Base-by-base conservation (phyloP, 129 eudicot species). In the Artemisia annua region DNA sequence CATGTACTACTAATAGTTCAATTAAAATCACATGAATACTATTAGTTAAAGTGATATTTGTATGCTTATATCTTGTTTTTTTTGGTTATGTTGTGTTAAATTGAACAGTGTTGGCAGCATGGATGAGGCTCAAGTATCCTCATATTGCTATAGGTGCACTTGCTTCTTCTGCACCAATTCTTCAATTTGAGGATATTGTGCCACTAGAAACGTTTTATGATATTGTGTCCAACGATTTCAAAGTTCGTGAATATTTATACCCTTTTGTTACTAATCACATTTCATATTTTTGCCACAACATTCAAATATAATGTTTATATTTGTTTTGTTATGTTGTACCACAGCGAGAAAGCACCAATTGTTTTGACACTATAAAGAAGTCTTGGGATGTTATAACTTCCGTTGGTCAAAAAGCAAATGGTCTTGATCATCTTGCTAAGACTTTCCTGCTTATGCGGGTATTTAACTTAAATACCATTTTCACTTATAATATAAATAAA, bases 91-190 rank as follows among this genome's bases (percentile, higher is more conserved):
- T 26, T 60, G 6, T 5, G 13, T 15, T 67, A 66, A 30, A 43
- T 62, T 54, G 11, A n/a, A n/a, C 85, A 93, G 98, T 93, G 98
- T 79, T 93, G 71, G 98, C 98, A 4, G 92, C 97, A 52, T 90
- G 98, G 98, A 89, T 93, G 97, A 83, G 97, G 79, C 81, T 93
- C 67, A 93, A 93, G 77, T 93, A 93, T 83, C 98, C 98, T 26
- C 97, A 93, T 73, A 76, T 93, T 54, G 88, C 96, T 3, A 84
- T 87, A 20, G 97, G 96, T 56, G 97, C 98, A 20, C 88, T 93
- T 63, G 96, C 97, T 85, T 83, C 98, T 54, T 93, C 98, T 7
- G 97, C 98, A 11, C 98, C 97, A 17, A 70, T 93, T 72, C 97
- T 93, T 78, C 98, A 93, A 61, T 92, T 92, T 69, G 96, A 89